Evolutionary conservation across 164 flowering plant species (phyloP), one percentile per base, ranked within the genome.

Genomic region (Cinnamomum micranthum): DNA sequence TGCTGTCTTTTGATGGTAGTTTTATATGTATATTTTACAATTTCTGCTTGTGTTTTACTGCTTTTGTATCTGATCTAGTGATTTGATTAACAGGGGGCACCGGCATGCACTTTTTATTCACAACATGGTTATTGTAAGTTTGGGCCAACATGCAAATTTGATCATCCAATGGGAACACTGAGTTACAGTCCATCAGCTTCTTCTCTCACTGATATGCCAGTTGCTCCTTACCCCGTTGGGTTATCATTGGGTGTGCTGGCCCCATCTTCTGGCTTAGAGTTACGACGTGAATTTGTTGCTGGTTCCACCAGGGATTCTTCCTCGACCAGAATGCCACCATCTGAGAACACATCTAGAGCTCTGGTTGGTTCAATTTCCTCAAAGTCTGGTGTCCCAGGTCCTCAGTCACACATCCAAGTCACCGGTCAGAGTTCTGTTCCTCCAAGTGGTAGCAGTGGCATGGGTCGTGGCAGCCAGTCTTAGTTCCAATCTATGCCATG

Each of bases 151-250:
- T 94, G 98, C 91, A 92, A 86, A 83, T 94, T 85, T 73, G 94
- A 94, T 78, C 98, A 94, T 73, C 91, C 97, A 41, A 85, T 86
- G 90, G 90, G 87, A 70, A 72, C 83, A n/a, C 75, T 92, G 73
- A 89, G 92, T 77, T 91, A 92, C 86, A 88, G 94, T 73, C 93
- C 98, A n/a, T 96, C 99, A 55, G 95, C 98, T 50, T 96, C 99
- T 47, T 96, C 98, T 73, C 92, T 94, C 47, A 80, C 91, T 73
- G 98, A 92, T 79, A 84, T 92, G 88, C 94, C 99, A 13, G 93
- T 91, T 60, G 93, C 97, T 76, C 95, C 99, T 20, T 96, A 89
- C 77, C 96, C 97, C 12, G 88, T 90, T 62, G 95, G 94, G 50
- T 91, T 93, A 69, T 87, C 93, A 3, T 68, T 84, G 24, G 93